Base-by-base conservation (phyloP, 202 grass and related monocot genomes). In the Panicum hallii region DNA sequence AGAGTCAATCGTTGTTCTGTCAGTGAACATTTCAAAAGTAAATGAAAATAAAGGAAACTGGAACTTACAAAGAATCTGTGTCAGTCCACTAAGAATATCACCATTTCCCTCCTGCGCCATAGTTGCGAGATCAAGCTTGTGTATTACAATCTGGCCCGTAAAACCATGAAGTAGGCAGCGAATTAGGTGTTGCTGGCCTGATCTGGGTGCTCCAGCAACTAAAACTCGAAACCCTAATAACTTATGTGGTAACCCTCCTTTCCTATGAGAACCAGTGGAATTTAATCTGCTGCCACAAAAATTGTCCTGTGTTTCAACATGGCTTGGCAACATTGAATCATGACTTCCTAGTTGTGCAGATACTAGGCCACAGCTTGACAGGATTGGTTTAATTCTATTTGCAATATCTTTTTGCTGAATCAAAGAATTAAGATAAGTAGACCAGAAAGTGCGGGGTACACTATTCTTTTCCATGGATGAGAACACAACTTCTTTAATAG, bases 101-200 rank as follows among this genome's bases (percentile, higher is more conserved):
- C 96, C 93, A 84, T 92, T 90, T 88, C 96, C 96, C 75, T 99
- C 96, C 36, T 92, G 89, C 50, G 88, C 92, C 90, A 96, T 94
- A 67, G 93, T 96, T 66, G 93, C 91, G 85, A 99, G 88, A 91
- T 95, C 92, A 91, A 99, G 70, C 75, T 99, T 99, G 80, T 94
- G 85, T 85, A 95, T 92, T 84, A 91, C 88, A 82, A 90, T 79
- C 82, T 99, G 93, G 38, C 96, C 93, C 63, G 65, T 75, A 85
- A 94, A 99, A 72, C 91, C 96, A 91, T 95, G 91, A 70, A 99
- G 80, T 84, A 99, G 82, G 74, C 91, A 95, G 82, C 88, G 86
- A 68, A 86, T 90, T 72, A 99, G 60, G 82, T 89, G 91, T 49
- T 90, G 93, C 43, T 99, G 93, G 64, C 93, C 96, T 82, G 93